A percentile compares a stretch with the other conserved stretches of the same genome.
Conservation (phyloP, 2,329 filamentous ascomycete species). For the Cladosporium sp. region DNA sequence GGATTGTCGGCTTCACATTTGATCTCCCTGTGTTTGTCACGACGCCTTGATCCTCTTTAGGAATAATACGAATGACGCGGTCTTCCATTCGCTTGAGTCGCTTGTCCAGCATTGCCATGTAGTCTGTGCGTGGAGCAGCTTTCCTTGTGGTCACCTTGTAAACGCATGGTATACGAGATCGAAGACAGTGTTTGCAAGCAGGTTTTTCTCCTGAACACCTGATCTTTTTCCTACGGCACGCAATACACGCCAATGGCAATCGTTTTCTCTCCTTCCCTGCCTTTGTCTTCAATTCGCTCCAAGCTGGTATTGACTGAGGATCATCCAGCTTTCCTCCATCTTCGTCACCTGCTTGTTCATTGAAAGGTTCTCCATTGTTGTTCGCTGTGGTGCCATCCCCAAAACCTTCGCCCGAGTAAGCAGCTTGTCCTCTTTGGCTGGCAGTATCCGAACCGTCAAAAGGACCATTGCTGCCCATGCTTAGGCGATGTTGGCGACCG, state of each 20-base stretch:
- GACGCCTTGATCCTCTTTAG: constrained; percentile 73
- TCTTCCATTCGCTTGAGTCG: constrained; percentile 96
- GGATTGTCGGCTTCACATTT: constrained; percentile 75
- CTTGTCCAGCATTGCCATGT: constrained; percentile 99
- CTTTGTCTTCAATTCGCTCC: constrained; percentile 53
- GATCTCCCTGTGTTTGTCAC: constrained; percentile 69
- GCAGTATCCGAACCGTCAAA: constrained; percentile 7
- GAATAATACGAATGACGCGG: constrained; percentile 90
- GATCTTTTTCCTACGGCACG: constrained; percentile 95
- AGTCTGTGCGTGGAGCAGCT: constrained; percentile 89
- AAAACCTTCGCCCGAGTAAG: neutral
- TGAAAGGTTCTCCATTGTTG: constrained; percentile 15
- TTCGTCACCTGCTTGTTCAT: constrained; percentile 3
- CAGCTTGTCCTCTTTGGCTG: constrained; percentile 6
- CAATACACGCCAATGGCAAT: constrained; percentile 88
- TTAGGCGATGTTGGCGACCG: constrained; percentile 25
- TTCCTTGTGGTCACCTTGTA: constrained; percentile 97
- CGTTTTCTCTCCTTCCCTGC: constrained; percentile 95
- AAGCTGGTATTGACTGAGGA: constrained; percentile 35
- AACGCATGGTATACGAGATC: constrained; percentile 89
- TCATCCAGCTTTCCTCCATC: constrained; percentile 11
- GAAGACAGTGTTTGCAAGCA: constrained; percentile 90
- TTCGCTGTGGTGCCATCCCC: constrained; percentile 11
- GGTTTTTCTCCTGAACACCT: constrained; percentile 96
- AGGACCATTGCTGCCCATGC: constrained; percentile 27